Conservation (phyloP, 2,329 filamentous ascomycete species). For the Fusarium nelsonii region DNA sequence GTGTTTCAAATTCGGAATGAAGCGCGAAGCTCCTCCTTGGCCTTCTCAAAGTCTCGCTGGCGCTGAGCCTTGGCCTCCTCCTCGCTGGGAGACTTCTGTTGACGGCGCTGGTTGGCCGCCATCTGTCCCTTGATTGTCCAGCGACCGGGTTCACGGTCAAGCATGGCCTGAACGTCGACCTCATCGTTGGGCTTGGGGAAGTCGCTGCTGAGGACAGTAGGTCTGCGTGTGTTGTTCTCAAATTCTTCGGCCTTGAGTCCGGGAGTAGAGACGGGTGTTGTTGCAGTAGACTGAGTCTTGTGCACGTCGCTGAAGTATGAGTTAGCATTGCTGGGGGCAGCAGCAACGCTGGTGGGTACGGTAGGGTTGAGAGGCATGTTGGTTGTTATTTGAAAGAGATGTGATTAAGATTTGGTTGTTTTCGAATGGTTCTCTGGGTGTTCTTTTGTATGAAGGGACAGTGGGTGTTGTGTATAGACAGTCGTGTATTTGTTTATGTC, state of each 20-base stretch:
- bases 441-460: neutral
- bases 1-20: conserved; percentile 29
- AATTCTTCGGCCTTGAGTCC: conserved; percentile 31
- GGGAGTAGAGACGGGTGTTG: conserved; percentile 42
- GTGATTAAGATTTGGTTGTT: neutral
- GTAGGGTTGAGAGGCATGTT: conserved; percentile 25
- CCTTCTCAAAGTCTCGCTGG: conserved; percentile 58
- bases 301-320: conserved; percentile 38
- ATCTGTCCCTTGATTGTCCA: conserved; percentile 57
- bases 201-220: conserved; percentile 50
- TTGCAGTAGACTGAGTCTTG: conserved; percentile 42
- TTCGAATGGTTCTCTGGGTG: neutral
- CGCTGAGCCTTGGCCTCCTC: conserved; percentile 53
- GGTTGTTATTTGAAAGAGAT: neutral
- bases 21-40: conserved; percentile 62
- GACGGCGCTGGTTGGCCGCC: conserved; percentile 50
- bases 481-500: neutral
- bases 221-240: conserved; percentile 18
- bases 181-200: conserved; percentile 58
- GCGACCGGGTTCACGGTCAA: conserved; percentile 58
- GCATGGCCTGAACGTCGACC: conserved; percentile 58
- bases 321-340: conserved; percentile 30
- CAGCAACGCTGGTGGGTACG: conserved; percentile 29
- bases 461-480: neutral
- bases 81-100: conserved; percentile 34